phyloP scores from a whole-genome alignment of 192 early-diverging fungal species.

The Backusella mclennaniae region DNA sequence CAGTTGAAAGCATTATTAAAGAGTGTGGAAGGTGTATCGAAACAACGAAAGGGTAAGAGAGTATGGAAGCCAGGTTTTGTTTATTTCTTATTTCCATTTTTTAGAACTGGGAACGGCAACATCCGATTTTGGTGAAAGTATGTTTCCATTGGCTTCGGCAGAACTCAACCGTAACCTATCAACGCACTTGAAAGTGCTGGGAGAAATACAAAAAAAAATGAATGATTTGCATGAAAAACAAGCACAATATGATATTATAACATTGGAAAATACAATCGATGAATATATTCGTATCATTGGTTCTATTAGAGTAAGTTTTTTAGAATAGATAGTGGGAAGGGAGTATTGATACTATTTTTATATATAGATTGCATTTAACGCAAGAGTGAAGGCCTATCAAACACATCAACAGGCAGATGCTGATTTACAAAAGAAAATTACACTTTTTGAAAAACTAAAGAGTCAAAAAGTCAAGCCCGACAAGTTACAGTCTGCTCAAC shows the following conservation, averaged over 20 bases:
- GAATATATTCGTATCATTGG: conserved; percentile 89
- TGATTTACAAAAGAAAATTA: conserved; percentile 69
- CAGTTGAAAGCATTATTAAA: conserved; percentile 77
- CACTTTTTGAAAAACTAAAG: conserved; percentile 61
- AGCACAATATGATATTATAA: conserved; percentile 68
- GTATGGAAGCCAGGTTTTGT: neutral
- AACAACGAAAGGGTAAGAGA: conserved; percentile 59
- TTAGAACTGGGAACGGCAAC: conserved; percentile 66
- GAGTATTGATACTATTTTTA: neutral
- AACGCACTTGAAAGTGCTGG: conserved; percentile 67
- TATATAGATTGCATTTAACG: conserved; percentile 65
- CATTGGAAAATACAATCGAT: conserved; percentile 78
- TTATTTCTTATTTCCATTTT: neutral
- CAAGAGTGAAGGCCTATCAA: conserved; percentile 66
- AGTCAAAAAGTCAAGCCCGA: conserved; percentile 46
- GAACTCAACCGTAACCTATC: conserved; percentile 71
- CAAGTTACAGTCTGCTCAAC: conserved; percentile 40
- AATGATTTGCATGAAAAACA: conserved; percentile 79
- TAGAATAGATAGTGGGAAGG: no score
- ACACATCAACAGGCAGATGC: conserved; percentile 66
- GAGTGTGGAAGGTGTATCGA: conserved; percentile 74
- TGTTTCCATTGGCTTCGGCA: conserved; percentile 66
- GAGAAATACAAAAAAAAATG: conserved; percentile 78
- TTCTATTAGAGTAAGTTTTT: conserved; percentile 62
- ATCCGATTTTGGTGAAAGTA: conserved; percentile 79